Percentiles rank a stretch among this genome's conserved stretches.
These are phyloP conservation scores for Microsporum ferrugineum DNA, from an alignment of 2,329 filamentous ascomycete species.

Conservation along the genomic window DNA sequence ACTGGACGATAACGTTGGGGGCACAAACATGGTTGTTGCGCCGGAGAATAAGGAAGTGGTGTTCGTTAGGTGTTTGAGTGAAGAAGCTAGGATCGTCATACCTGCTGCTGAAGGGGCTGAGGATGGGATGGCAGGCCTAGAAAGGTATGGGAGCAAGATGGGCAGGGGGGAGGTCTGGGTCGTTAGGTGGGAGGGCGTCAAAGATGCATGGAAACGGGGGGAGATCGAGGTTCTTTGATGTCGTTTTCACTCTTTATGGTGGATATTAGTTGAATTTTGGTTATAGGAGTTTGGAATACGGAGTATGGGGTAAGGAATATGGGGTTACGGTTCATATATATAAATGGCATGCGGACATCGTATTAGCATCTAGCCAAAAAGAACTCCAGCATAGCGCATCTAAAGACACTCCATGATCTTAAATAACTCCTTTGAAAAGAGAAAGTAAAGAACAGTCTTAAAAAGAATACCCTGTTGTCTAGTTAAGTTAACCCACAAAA, in stretches of 20 bases:
- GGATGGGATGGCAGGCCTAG: conserved; percentile 17
- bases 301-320: no score
- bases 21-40: conserved; percentile 81
- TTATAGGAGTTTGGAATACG: not conserved
- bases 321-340: no score
- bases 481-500: not conserved
- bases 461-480: not conserved
- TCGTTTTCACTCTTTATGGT: no score
- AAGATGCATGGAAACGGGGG: conserved; percentile 36
- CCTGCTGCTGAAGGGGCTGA: conserved; percentile 22
- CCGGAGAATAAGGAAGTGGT: conserved; percentile 76
- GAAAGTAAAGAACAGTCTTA: not conserved
- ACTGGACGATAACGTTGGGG: conserved; percentile 80
- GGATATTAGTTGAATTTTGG: not conserved
- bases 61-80: conserved; percentile 54
- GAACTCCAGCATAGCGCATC: not conserved
- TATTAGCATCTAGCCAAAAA: no score
- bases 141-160: conserved; percentile 28
- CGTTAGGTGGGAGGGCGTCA: conserved; percentile 64
- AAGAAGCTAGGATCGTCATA: conserved; percentile 37
- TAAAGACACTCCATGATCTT: not conserved
- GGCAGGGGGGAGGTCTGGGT: conserved; percentile 55
- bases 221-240: conserved; percentile 34
- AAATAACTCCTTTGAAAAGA: not conserved
- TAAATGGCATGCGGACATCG: no score